Percentiles rank a stretch among this genome's conserved stretches.
Conservation (phyloP, 305 asterid genomes). For the Fraxinus dipetala region DNA sequence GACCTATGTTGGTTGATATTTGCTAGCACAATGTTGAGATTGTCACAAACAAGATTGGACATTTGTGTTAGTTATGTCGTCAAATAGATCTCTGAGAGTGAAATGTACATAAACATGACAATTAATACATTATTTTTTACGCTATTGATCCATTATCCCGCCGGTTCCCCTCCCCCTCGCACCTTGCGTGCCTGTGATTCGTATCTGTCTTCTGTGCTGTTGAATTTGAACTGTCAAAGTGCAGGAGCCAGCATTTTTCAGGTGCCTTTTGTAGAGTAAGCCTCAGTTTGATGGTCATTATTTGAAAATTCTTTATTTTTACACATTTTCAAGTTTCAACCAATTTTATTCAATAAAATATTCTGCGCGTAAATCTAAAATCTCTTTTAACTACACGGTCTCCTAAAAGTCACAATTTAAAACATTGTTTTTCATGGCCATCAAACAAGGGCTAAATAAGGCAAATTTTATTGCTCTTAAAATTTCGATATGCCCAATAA, state of each 20-base stretch:
- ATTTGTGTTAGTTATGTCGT: conserved; percentile 11
- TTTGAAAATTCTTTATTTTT: too few relatives aligned
- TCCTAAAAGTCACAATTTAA: too few relatives aligned
- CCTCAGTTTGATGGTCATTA: too few relatives aligned
- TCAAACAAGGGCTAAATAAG: too few relatives aligned
- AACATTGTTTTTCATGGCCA: too few relatives aligned
- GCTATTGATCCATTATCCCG: not conserved
- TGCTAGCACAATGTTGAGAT: conserved; percentile 6
- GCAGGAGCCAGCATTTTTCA: not conserved
- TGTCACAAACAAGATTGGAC: conserved; percentile 15
- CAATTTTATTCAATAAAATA: too few relatives aligned
- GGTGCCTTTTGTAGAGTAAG: not conserved
- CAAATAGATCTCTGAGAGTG: conserved; percentile 8
- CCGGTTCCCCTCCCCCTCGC: not conserved
- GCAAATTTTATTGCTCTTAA: not conserved
- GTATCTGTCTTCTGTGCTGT: not conserved
- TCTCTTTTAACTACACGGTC: too few relatives aligned
- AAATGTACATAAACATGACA: conserved; percentile 23
- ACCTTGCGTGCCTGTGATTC: not conserved
- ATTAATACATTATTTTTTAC: not conserved
- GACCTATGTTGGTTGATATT: not conserved
- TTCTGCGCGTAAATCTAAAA: too few relatives aligned
- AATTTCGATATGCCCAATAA: not conserved
- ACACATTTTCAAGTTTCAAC: too few relatives aligned
- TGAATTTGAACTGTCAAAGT: not conserved